Evolutionary conservation across 441 rosid genomes (phyloP).

Genomic region (Pelargonium cotyledonis): DNA sequence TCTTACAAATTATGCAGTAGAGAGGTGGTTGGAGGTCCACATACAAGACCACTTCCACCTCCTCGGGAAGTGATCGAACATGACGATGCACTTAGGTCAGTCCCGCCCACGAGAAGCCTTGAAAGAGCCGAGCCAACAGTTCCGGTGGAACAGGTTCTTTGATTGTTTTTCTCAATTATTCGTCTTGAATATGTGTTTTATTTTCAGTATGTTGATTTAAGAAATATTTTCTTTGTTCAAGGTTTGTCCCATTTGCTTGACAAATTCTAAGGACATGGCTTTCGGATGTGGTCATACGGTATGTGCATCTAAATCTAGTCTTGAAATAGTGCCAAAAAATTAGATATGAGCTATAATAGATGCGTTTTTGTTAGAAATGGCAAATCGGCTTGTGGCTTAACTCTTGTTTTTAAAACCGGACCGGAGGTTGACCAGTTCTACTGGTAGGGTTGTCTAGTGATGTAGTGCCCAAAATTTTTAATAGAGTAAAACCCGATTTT

Average conservation of each 20-base stretch:
- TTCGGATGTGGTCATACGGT: conserved; percentile 91
- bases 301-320: conserved; percentile 21
- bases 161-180: neutral
- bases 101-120: conserved; percentile 20
- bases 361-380: neutral
- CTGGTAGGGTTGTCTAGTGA: no score
- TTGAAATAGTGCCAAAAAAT: neutral
- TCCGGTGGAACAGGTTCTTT: conserved; percentile 32
- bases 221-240: conserved; percentile 22
- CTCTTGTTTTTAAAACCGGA: no score
- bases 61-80: conserved; percentile 60
- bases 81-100: conserved; percentile 43
- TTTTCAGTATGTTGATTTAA: conserved; percentile 2
- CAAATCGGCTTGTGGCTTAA: neutral
- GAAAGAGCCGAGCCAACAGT: conserved; percentile 36
- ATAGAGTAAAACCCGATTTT: no score
- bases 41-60: conserved; percentile 55
- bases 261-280: conserved; percentile 88
- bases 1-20: conserved; percentile 31
- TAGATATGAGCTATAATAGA: no score
- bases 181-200: conserved; percentile 6
- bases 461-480: no score
- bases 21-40: conserved; percentile 25
- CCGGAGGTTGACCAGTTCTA: no score
- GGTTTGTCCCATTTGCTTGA: conserved; percentile 93